Evolutionary conservation across 495 filamentous ascomycete genomes (phyloP).

Genomic region (Entonaema liquescens): DNA sequence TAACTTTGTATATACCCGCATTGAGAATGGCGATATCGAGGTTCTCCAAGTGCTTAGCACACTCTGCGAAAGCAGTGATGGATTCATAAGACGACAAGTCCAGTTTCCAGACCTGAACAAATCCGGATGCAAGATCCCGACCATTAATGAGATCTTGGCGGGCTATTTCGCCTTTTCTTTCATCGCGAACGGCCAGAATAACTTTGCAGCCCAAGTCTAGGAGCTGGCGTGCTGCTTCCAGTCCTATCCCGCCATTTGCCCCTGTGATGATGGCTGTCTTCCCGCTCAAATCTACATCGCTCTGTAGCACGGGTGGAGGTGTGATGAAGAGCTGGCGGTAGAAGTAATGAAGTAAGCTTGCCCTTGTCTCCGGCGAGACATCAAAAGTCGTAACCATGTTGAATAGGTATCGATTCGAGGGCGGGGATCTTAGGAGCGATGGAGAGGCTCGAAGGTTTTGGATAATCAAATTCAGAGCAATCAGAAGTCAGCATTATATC

Average conservation of each 20-base stretch:
- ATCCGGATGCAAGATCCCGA: not conserved
- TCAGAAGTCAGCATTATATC: not conserved
- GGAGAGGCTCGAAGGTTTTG: not conserved
- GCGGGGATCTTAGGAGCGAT: not conserved
- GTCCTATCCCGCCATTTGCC: not conserved
- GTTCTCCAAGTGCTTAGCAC: not conserved
- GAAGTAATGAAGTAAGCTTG: not conserved
- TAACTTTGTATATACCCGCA: not conserved
- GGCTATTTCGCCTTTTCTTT: not conserved
- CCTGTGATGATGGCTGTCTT: not conserved
- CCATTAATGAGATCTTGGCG: not conserved
- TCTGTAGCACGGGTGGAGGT: not conserved
- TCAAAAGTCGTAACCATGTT: not conserved
- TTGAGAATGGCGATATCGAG: not conserved
- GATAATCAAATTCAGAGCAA: not conserved
- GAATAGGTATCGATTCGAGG: not conserved
- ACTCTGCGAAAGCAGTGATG: not conserved
- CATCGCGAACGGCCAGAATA: not conserved
- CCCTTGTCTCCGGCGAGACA: not conserved
- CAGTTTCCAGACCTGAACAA: not conserved
- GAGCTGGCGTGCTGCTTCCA: not conserved
- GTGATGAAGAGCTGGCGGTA: not conserved
- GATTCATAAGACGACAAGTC: not conserved
- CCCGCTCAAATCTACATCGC: not conserved
- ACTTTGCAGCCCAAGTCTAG: not conserved